These are phyloP conservation scores for Phytomonas sp. DNA, from an alignment of 208 protist species.

Conservation along the genomic window DNA sequence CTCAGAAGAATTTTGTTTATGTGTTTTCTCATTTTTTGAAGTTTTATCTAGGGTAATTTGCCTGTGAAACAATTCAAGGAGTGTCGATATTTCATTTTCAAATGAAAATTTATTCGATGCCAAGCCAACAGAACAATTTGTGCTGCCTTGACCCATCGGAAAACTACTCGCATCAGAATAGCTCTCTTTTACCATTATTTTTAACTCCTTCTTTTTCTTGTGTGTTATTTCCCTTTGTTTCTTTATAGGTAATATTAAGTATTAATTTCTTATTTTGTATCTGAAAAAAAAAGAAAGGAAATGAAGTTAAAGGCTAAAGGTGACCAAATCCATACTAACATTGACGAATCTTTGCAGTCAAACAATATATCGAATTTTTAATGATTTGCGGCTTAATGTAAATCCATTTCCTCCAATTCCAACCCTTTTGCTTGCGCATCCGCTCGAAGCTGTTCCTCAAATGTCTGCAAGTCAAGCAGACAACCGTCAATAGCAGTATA, in stretches of 20 bases:
- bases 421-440: constrained; percentile 67
- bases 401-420: constrained; percentile 11
- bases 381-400: constrained; percentile 4
- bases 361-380: constrained; percentile 4
- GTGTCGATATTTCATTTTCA: background rate
- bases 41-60: background rate
- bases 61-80: background rate
- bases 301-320: background rate
- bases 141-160: background rate
- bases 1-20: background rate
- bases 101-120: background rate
- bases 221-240: background rate
- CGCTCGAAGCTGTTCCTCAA: constrained; percentile 56
- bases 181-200: background rate
- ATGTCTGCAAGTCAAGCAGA: constrained; percentile 64
- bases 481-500: constrained; percentile 70
- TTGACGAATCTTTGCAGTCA: background rate
- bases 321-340: background rate
- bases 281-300: constrained; percentile 1
- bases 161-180: background rate
- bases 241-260: background rate
- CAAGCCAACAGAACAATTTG: background rate
- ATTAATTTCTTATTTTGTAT: constrained; percentile 12
- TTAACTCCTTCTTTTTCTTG: background rate
- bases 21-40: background rate